Conservation (phyloP, 768 basidiomycete genomes). For the Boletus rex-veris region DNA sequence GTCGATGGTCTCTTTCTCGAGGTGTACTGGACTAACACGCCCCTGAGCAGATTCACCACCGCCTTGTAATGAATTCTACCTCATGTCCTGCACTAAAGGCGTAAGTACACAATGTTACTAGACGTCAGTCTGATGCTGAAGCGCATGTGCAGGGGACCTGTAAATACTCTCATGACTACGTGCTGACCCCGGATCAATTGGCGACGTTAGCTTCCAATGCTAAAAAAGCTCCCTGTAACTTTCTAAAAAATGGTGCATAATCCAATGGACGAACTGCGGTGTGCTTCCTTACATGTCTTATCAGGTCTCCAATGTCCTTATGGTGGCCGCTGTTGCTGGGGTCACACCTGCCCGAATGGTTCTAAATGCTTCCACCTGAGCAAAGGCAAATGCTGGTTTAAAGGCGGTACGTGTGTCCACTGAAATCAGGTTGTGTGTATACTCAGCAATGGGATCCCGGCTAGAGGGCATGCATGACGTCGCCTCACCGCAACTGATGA, state of each 20-base stretch:
- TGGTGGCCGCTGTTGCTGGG: conserved; percentile 77
- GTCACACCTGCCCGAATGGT: conserved; percentile 80
- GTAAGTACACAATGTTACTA: conserved; percentile 33
- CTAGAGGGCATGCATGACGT: conserved; percentile 42
- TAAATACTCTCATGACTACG: conserved; percentile 83
- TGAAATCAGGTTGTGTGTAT: neutral
- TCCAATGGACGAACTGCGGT: neutral
- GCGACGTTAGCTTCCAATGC: conserved; percentile 69
- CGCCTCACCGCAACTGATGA: conserved; percentile 13
- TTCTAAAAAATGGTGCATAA: conserved; percentile 66
- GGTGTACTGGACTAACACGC: conserved; percentile 1
- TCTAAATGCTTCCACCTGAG: conserved; percentile 61
- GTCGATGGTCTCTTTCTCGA: conserved; percentile 26
- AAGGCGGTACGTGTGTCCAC: conserved; percentile 48
- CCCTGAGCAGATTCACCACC: conserved; percentile 64
- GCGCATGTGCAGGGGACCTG: conserved; percentile 49
- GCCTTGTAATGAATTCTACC: conserved; percentile 81
- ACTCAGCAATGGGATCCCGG: conserved; percentile 1
- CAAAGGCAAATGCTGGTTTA: conserved; percentile 88
- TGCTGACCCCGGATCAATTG: conserved; percentile 67
- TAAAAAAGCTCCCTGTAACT: conserved; percentile 84
- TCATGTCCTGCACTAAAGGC: conserved; percentile 81
- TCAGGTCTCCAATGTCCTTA: conserved; percentile 72
- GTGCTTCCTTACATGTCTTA: conserved; percentile 1
- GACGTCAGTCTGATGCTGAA: conserved; percentile 15